A percentile compares a stretch with the other conserved stretches of the same genome.
Evolutionary conservation across 345 rosid species (phyloP).

Genomic region (Eucalyptus shirleyi): DNA sequence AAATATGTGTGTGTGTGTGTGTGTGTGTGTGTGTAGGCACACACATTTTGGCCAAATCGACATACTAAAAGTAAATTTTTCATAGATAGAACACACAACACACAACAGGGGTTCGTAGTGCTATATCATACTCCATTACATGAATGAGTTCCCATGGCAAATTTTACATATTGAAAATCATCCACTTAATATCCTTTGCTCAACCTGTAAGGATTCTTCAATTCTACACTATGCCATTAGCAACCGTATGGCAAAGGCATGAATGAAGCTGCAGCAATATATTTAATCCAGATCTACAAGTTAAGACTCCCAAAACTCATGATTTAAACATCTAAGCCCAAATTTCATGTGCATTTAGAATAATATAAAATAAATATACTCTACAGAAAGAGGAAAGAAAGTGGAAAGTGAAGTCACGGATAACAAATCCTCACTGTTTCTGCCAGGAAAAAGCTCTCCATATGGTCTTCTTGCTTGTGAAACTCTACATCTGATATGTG

Average conservation of each 20-base stretch:
- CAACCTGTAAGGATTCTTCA: background rate
- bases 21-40: background rate
- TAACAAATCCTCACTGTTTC: conserved; percentile 67
- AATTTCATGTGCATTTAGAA: background rate
- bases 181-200: background rate
- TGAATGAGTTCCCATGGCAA: background rate
- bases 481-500: conserved; percentile 90
- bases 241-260: background rate
- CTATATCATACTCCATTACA: background rate
- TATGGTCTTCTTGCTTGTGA: conserved; percentile 83
- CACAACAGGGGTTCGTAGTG: background rate
- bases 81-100: background rate
- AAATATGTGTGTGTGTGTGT: background rate
- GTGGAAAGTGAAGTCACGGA: background rate
- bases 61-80: background rate
- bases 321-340: background rate
- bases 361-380: background rate
- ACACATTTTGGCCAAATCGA: background rate
- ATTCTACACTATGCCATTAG: background rate
- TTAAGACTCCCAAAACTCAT: background rate
- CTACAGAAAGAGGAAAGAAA: background rate
- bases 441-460: conserved; percentile 99
- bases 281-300: background rate
- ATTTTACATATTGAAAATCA: background rate
- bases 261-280: background rate